Conservation (phyloP, 148 eudicot genomes). For the Selenicereus undatus region DNA sequence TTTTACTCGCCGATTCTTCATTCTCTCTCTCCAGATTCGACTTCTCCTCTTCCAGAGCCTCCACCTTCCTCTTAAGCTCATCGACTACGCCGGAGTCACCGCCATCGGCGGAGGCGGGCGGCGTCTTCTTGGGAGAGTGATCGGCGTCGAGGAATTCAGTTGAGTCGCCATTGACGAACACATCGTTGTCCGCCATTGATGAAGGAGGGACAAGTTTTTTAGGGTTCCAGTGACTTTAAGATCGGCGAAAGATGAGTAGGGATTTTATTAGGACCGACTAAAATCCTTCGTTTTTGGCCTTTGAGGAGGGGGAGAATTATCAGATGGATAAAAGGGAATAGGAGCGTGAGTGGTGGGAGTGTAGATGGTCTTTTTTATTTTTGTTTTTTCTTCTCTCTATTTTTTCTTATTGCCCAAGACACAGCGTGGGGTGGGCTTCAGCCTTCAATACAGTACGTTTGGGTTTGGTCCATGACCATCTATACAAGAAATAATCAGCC, state of each 20-base stretch:
- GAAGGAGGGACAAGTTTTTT: not conserved
- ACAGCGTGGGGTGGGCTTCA: not conserved
- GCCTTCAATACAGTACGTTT: not conserved
- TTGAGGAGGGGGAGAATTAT: not conserved
- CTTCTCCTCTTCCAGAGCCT: constrained; percentile 21
- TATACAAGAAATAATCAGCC: no score
- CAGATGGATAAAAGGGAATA: not conserved
- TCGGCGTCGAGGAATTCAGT: constrained; percentile 24
- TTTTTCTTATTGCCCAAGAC: not conserved
- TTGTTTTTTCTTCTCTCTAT: not conserved
- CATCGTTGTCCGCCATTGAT: constrained; percentile 29
- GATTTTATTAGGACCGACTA: not conserved
- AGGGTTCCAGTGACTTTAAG: not conserved
- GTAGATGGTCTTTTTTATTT: not conserved
- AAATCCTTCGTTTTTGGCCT: not conserved
- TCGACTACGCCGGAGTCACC: constrained; percentile 1
- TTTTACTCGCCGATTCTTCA: not conserved
- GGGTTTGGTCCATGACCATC: no score
- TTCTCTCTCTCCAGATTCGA: constrained; percentile 19
- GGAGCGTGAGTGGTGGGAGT: not conserved
- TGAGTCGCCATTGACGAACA: constrained; percentile 10
- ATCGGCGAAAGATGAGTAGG: not conserved
- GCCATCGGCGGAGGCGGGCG: constrained; percentile 4
- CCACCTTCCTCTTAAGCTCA: constrained; percentile 19
- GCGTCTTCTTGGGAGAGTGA: constrained; percentile 12